Conservation (phyloP, 2,329 filamentous ascomycete species). For the Venturia oleaginea region DNA sequence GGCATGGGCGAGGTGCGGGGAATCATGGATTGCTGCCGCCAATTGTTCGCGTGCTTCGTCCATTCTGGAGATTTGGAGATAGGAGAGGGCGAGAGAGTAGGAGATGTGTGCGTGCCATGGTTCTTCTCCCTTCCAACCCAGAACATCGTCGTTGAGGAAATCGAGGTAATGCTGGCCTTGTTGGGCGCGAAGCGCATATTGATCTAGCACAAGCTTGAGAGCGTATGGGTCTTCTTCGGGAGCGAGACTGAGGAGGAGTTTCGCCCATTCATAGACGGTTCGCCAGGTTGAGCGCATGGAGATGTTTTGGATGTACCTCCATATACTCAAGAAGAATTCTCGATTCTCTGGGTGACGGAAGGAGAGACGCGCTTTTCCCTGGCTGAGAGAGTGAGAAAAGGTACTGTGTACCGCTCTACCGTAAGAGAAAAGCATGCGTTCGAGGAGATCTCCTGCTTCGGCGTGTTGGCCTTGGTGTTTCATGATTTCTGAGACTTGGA, state of each 20-base stretch:
- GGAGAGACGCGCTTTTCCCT: conserved; percentile 71
- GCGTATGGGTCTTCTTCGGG: conserved; percentile 71
- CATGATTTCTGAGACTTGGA: conserved; percentile 86
- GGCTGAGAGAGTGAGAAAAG: conserved; percentile 65
- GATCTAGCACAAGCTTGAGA: conserved; percentile 70
- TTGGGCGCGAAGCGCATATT: conserved; percentile 71
- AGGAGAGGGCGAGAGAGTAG: conserved; percentile 60
- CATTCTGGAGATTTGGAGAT: conserved; percentile 55
- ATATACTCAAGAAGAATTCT: conserved; percentile 84
- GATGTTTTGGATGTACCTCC: conserved; percentile 79
- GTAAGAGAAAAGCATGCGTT: conserved; percentile 86
- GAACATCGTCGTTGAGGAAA: conserved; percentile 40
- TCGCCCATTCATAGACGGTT: conserved; percentile 89
- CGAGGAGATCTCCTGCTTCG: conserved; percentile 75
- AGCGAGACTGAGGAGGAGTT: conserved; percentile 68
- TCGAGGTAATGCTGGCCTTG: conserved; percentile 69
- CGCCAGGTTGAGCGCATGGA: conserved; percentile 87
- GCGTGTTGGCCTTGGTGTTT: conserved; percentile 86
- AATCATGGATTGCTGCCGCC: conserved; percentile 55
- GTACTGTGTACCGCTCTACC: conserved; percentile 79
- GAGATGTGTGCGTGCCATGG: conserved; percentile 23
- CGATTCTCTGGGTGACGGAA: conserved; percentile 80
- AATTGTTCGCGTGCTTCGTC: conserved; percentile 58
- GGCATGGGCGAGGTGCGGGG: conserved; percentile 77
- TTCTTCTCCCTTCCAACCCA: not conserved